phyloP scores from a whole-genome alignment of 1,139 yeast species.

The Suhomyces bolitotheri region DNA sequence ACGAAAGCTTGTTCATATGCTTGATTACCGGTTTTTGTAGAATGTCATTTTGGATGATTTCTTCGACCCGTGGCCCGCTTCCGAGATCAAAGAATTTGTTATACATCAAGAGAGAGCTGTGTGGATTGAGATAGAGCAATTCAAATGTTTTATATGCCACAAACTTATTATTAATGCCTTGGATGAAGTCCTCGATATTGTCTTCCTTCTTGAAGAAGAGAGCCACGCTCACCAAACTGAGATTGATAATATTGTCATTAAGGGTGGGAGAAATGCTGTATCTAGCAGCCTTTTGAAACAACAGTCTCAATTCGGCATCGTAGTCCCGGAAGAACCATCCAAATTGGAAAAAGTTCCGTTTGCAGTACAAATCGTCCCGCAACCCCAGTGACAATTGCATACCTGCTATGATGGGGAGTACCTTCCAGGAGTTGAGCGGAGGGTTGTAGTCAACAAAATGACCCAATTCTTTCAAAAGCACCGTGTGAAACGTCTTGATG shows the following conservation, averaged over 20 bases:
- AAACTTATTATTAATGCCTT: constrained; percentile 24
- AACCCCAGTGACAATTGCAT: constrained; percentile 43
- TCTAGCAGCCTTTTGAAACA: constrained; percentile 29
- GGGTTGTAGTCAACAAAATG: constrained; percentile 35
- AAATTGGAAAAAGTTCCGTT: constrained; percentile 22
- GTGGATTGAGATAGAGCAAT: constrained; percentile 24
- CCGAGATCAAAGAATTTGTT: constrained; percentile 19
- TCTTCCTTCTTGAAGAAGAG: constrained; percentile 27
- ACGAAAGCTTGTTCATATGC: constrained; percentile 51
- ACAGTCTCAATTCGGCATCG: constrained; percentile 26
- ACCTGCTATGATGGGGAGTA: constrained; percentile 58
- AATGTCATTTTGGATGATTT: constrained; percentile 18
- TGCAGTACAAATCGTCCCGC: constrained; percentile 37
- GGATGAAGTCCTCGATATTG: constrained; percentile 25
- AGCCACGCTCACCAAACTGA: constrained; percentile 39
- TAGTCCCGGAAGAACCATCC: constrained; percentile 37
- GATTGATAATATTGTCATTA: constrained; percentile 27
- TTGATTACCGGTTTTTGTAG: constrained; percentile 46
- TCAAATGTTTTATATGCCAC: constrained; percentile 24
- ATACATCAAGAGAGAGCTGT: constrained; percentile 17
- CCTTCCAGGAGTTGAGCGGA: constrained; percentile 51
- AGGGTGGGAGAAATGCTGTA: constrained; percentile 26
- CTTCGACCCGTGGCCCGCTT: constrained; percentile 16
- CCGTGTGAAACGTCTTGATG: constrained; percentile 50
- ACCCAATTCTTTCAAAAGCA: constrained; percentile 39